phyloP scores from a whole-genome alignment of 1,139 yeast genomes.

The Candida neerlandica region DNA sequence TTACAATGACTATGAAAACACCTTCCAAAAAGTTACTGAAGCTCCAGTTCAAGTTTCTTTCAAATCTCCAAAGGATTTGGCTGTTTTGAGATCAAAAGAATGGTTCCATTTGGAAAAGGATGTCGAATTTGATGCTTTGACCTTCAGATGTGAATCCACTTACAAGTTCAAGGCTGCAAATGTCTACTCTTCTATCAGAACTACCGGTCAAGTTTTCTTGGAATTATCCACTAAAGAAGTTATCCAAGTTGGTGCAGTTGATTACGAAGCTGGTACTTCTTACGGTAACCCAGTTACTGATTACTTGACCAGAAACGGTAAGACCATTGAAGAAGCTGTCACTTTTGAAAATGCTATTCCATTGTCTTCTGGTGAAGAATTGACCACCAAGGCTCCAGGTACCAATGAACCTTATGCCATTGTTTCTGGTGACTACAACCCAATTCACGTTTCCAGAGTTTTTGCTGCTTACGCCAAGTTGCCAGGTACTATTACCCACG shows the following conservation, averaged over 20 bases:
- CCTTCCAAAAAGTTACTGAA: slow-evolving; percentile 87
- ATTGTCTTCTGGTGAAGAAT: slow-evolving; percentile 74
- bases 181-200: slow-evolving; percentile 77
- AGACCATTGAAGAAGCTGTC: slow-evolving; percentile 92
- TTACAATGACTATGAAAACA: slow-evolving; percentile 84
- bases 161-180: slow-evolving; percentile 77
- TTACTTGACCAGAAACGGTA: slow-evolving; percentile 88
- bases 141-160: slow-evolving; percentile 87
- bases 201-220: slow-evolving; percentile 81
- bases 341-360: slow-evolving; percentile 90
- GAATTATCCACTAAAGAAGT: slow-evolving; percentile 94
- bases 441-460: slow-evolving; percentile 95
- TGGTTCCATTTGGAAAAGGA: slow-evolving; percentile 89
- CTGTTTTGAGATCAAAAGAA: slow-evolving; percentile 91
- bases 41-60: slow-evolving; percentile 81
- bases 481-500: slow-evolving; percentile 98
- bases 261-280: slow-evolving; percentile 89
- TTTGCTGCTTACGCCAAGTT: slow-evolving; percentile 90
- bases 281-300: slow-evolving; percentile 98
- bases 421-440: slow-evolving; percentile 98
- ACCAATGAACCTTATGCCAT: slow-evolving; percentile 95
- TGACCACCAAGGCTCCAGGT: slow-evolving; percentile 75
- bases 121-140: slow-evolving; percentile 75
- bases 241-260: slow-evolving; percentile 82
- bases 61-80: slow-evolving; percentile 82